Percentiles rank a stretch among this genome's conserved stretches.
These are phyloP conservation scores for Thalassiosira livingstoniorum DNA, from an alignment of 352 stramenopile species.

Conservation along the genomic window DNA sequence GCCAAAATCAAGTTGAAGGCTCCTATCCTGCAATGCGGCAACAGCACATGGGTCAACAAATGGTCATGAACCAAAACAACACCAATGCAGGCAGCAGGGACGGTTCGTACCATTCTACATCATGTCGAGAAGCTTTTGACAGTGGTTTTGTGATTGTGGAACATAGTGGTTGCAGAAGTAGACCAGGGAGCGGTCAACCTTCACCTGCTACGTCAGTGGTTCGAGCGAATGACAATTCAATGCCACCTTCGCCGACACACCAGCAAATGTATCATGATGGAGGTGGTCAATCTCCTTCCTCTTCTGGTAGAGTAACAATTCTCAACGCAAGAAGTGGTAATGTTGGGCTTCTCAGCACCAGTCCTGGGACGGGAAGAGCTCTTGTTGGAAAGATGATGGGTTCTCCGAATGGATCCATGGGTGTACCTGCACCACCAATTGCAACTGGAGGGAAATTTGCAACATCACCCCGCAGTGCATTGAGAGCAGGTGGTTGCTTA, in stretches of 20 bases:
- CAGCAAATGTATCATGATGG: constrained; percentile 2
- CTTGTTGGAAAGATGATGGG: constrained; percentile 82
- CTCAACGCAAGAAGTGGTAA: constrained; percentile 55
- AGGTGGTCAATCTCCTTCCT: constrained; percentile 34
- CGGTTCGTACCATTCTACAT: constrained; percentile 44
- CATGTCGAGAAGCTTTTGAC: constrained; percentile 60
- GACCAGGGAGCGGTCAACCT: constrained; percentile 44
- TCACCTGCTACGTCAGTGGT: constrained; percentile 33
- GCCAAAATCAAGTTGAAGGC: constrained; percentile 19
- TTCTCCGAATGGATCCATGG: constrained; percentile 33
- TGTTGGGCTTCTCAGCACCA: constrained; percentile 82
- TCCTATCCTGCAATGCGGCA: constrained; percentile 20
- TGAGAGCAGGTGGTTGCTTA: constrained; percentile 56
- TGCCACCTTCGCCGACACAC: not conserved
- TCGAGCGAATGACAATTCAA: not conserved
- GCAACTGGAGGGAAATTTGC: constrained; percentile 46
- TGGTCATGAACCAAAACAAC: constrained; percentile 12
- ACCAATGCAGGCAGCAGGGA: constrained; percentile 7
- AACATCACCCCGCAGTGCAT: constrained; percentile 49
- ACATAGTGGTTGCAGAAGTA: constrained; percentile 56
- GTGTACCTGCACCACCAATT: constrained; percentile 29
- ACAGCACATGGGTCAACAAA: constrained; percentile 28
- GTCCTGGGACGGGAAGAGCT: constrained; percentile 79
- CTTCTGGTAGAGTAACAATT: constrained; percentile 49
- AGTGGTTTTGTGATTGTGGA: constrained; percentile 85